These are phyloP conservation scores for Plasmodium vivax DNA, from an alignment of 169 alveolate species.

Conservation along the genomic window DNA sequence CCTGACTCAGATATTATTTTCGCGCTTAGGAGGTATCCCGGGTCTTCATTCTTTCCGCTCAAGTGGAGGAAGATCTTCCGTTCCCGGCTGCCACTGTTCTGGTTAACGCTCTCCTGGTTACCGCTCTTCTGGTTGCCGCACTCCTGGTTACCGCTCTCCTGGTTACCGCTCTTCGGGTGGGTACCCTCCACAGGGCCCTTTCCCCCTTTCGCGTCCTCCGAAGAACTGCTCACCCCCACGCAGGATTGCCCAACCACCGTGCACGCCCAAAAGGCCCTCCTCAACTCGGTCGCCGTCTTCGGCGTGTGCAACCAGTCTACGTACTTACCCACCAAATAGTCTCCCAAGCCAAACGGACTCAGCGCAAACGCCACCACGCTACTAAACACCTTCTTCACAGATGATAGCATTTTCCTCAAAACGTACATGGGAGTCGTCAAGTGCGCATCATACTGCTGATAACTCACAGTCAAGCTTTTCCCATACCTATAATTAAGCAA, in stretches of 20 bases:
- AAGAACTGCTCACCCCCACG: not conserved
- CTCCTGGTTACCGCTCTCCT: no score
- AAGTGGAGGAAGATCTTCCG: constrained; percentile 13
- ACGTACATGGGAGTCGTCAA: constrained; percentile 17
- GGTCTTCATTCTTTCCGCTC: constrained; percentile 64
- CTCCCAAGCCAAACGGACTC: not conserved
- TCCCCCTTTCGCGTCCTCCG: not conserved
- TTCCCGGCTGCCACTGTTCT: no score
- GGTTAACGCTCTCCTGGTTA: no score
- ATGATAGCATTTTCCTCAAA: not conserved
- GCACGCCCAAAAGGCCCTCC: constrained; percentile 31
- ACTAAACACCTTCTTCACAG: not conserved
- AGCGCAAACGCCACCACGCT: not conserved
- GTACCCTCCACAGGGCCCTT: not conserved
- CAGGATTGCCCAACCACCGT: constrained; percentile 37
- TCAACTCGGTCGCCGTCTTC: constrained; percentile 33
- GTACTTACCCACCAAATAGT: constrained; percentile 22
- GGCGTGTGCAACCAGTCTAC: constrained; percentile 31
- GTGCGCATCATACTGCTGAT: constrained; percentile 54
- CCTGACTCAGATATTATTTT: constrained; percentile 62
- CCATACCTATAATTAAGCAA: constrained; percentile 68
- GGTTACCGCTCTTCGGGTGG: not conserved
- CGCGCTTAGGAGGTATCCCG: constrained; percentile 55
- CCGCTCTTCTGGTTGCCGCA: no score
- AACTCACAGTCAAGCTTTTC: constrained; percentile 18